Percentiles rank a stretch among this genome's conserved stretches.
These are phyloP conservation scores for Lyophyllum shimeji DNA, from an alignment of 768 basidiomycete genomes.

Conservation along the genomic window DNA sequence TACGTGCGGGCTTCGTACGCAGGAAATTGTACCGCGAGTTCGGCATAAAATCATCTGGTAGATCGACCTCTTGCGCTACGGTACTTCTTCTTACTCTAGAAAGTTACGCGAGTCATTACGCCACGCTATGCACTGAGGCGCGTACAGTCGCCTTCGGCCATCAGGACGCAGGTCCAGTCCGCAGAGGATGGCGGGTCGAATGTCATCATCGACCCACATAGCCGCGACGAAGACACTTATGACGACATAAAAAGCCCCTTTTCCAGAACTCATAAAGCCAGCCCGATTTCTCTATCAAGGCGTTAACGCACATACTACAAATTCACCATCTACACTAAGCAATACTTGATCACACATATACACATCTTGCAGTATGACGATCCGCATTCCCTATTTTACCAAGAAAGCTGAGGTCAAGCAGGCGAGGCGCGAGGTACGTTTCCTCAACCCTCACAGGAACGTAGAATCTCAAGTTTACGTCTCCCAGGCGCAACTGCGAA, in stretches of 20 bases:
- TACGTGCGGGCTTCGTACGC: too few relatives aligned
- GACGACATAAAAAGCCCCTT: conserved; percentile 2
- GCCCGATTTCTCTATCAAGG: background rate
- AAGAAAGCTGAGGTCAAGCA: background rate
- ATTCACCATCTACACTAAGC: background rate
- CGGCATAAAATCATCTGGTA: too few relatives aligned
- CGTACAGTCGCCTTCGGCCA: too few relatives aligned
- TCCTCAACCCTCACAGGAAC: background rate
- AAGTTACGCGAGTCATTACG: too few relatives aligned
- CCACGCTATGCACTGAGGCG: too few relatives aligned
- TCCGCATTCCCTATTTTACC: conserved; percentile 8
- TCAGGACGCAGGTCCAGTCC: too few relatives aligned
- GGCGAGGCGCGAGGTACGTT: background rate
- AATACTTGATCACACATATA: background rate
- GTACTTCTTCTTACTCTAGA: too few relatives aligned
- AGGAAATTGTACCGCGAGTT: too few relatives aligned
- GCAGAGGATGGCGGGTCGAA: background rate
- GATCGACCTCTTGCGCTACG: too few relatives aligned
- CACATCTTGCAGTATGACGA: background rate
- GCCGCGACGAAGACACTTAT: background rate
- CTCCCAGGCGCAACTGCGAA: background rate
- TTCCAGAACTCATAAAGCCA: background rate
- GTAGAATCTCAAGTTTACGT: background rate
- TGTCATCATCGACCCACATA: background rate
- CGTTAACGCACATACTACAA: background rate